Conservation (phyloP, 1,139 yeast species). For the Waltiozyma sp. region DNA sequence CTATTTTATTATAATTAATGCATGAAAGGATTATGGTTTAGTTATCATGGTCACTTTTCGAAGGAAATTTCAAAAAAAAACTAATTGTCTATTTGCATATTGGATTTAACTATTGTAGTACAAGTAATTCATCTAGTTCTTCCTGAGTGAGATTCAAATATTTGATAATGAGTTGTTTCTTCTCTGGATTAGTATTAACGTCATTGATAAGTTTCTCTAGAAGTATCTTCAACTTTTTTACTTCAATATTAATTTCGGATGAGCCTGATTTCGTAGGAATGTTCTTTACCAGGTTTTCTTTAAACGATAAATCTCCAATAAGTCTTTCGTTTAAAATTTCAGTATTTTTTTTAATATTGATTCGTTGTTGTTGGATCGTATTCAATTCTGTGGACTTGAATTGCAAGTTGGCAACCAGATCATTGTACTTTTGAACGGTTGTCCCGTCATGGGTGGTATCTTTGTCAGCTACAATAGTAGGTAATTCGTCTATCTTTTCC, state of each 20-base stretch:
- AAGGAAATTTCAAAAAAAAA: neutral
- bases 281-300: neutral
- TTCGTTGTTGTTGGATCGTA: neutral
- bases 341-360: neutral
- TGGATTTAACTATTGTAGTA: neutral
- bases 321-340: neutral
- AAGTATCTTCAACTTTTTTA: neutral
- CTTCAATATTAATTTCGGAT: neutral
- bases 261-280: neutral
- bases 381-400: neutral
- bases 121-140: neutral
- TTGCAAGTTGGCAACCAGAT: neutral
- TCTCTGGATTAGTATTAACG: neutral
- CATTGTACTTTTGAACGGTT: neutral
- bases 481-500: neutral
- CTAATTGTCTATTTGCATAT: neutral
- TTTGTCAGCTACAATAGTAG: neutral
- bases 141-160: neutral
- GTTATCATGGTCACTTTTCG: neutral
- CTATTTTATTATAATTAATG: conserved; percentile 3
- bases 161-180: neutral
- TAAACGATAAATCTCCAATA: neutral
- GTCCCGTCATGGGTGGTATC: neutral
- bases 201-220: neutral
- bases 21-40: conserved; percentile 1